Conservation (phyloP, 768 basidiomycete genomes). For the Chalciporus pseudorubinellus region DNA sequence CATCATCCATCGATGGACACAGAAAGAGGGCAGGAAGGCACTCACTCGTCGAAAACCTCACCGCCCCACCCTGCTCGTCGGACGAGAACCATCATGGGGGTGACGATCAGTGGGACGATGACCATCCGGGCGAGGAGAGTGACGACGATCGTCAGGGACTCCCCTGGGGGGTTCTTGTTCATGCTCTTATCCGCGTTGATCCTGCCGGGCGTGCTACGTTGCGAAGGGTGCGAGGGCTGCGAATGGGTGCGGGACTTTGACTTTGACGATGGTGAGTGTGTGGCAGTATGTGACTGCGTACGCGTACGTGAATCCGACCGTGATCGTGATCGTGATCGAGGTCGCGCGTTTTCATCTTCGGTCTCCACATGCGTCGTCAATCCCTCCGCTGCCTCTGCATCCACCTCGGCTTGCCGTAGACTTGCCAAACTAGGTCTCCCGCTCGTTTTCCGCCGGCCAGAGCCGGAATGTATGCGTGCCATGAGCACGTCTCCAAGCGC, state of each 20-base stretch:
- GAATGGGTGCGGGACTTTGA: no score
- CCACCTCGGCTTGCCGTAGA: background rate
- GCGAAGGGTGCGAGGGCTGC: background rate
- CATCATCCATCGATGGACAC: background rate
- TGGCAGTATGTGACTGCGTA: background rate
- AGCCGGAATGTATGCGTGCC: constrained; percentile 4
- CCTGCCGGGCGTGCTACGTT: no score
- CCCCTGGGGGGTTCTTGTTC: constrained; percentile 45
- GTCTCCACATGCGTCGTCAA: constrained; percentile 5
- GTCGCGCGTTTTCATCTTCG: background rate
- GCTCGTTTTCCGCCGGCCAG: background rate
- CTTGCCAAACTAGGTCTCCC: background rate
- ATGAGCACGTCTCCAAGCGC: constrained; percentile 17
- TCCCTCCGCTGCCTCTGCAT: constrained; percentile 7
- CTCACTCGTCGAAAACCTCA: constrained; percentile 72
- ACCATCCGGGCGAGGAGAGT: constrained; percentile 86
- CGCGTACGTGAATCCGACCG: constrained; percentile 1
- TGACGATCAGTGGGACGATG: constrained; percentile 70
- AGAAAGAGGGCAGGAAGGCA: constrained; percentile 15
- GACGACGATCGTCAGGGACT: constrained; percentile 80
- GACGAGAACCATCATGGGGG: constrained; percentile 71
- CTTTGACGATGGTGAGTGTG: background rate
- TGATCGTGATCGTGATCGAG: background rate
- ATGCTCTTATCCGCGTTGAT: background rate
- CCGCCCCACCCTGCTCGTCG: constrained; percentile 44